Percentiles rank a stretch among this genome's conserved stretches.
phyloP scores from a whole-genome alignment of 805 yeast species.

The Myxozyma melibiosi region DNA sequence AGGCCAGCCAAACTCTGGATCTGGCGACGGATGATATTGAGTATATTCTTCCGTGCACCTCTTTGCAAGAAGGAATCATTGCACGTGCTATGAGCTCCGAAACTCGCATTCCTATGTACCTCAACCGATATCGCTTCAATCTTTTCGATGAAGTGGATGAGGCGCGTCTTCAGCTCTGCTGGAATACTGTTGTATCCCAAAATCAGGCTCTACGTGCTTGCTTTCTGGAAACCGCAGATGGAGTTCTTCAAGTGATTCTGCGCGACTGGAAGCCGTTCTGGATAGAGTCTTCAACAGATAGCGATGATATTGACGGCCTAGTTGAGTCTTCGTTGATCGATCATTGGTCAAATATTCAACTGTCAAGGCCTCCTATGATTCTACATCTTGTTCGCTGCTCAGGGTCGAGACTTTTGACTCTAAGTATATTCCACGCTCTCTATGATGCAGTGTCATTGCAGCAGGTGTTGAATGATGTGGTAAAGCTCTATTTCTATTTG shows the following conservation, averaged over 20 bases:
- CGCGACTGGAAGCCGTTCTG: conserved; percentile 28
- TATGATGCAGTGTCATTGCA: neutral
- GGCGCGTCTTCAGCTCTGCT: conserved; percentile 7
- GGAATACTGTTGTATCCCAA: conserved; percentile 7
- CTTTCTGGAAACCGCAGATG: conserved; percentile 28
- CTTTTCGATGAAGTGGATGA: conserved; percentile 25
- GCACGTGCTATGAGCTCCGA: conserved; percentile 18
- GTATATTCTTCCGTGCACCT: conserved; percentile 33
- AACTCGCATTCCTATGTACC: conserved; percentile 10
- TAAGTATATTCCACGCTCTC: conserved; percentile 33
- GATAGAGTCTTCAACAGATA: conserved; percentile 7
- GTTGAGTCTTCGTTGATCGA: neutral
- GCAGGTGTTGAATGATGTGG: neutral
- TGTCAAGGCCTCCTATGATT: conserved; percentile 26
- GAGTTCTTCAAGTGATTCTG: conserved; percentile 31
- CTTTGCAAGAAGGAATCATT: conserved; percentile 36
- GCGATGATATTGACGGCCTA: neutral
- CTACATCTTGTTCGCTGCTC: neutral
- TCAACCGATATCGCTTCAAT: conserved; percentile 19
- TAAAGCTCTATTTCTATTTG: conserved; percentile 11
- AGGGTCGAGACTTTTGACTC: neutral
- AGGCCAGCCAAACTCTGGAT: conserved; percentile 17
- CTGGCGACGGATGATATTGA: conserved; percentile 24
- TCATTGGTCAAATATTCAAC: conserved; percentile 19
- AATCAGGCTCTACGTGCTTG: conserved; percentile 29